A percentile compares a stretch with the other conserved stretches of the same genome.
Evolutionary conservation across 225 moss, liverwort and hornwort species (phyloP).

Genomic region (Neckera pumila): DNA sequence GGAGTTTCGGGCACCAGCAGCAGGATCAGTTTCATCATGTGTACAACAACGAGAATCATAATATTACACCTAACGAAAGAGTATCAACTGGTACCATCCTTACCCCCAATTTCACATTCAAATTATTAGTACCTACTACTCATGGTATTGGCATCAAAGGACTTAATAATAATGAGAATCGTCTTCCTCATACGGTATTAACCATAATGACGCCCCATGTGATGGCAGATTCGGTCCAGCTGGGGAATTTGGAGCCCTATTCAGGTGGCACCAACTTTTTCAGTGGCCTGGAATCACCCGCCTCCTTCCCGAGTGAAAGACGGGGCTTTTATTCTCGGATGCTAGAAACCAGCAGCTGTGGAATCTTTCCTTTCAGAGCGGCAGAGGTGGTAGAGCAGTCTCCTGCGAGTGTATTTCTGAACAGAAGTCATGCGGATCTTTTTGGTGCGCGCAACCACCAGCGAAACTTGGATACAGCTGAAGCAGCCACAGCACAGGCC

Average conservation of each 20-base stretch:
- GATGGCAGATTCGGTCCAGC: conserved; percentile 11
- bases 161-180: background rate
- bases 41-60: background rate
- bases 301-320: background rate
- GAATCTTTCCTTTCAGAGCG: background rate
- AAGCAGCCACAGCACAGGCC: conserved; percentile 15
- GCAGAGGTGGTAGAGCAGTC: background rate
- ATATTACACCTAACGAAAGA: background rate
- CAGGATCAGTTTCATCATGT: background rate
- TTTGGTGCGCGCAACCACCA: background rate
- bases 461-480: background rate
- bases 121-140: background rate
- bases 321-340: background rate
- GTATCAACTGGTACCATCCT: conserved; percentile 1
- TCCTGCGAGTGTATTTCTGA: background rate
- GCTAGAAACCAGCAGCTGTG: background rate
- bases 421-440: background rate
- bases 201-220: background rate
- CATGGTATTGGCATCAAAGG: background rate
- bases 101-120: background rate
- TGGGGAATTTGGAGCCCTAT: background rate
- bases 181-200: background rate
- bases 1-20: conserved; percentile 2
- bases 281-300: background rate
- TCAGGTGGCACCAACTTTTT: background rate